phyloP scores from a whole-genome alignment of 495 filamentous ascomycete genomes.

The Penicillium turbatum region DNA sequence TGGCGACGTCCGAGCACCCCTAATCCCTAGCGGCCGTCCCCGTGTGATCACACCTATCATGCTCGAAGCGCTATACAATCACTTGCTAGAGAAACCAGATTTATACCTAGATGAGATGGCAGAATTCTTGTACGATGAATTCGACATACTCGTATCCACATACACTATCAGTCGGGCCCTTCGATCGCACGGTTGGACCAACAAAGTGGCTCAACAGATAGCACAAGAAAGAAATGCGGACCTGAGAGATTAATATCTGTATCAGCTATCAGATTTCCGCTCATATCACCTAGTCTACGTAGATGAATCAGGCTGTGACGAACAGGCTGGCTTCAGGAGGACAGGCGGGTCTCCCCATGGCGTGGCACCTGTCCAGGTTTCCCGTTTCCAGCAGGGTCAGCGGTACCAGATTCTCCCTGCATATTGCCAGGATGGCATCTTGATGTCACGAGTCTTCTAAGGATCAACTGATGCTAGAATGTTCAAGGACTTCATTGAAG shows the following conservation, averaged over 20 bases:
- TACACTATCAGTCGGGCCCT: not conserved
- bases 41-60: too few species aligned
- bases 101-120: slow-evolving; percentile 18
- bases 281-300: too few species aligned
- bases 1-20: not conserved
- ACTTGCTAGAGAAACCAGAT: too few species aligned
- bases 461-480: slow-evolving; percentile 33
- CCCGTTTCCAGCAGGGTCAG: slow-evolving; percentile 26
- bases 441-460: slow-evolving; percentile 28
- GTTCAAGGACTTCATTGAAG: slow-evolving; percentile 39
- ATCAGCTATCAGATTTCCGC: slow-evolving; percentile 28
- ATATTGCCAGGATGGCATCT: slow-evolving; percentile 36
- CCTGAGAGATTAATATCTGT: slow-evolving; percentile 31
- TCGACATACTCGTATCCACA: not conserved
- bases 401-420: slow-evolving; percentile 39
- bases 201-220: slow-evolving; percentile 10
- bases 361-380: slow-evolving; percentile 28
- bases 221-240: slow-evolving; percentile 24
- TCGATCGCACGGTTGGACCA: slow-evolving; percentile 5
- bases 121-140: slow-evolving; percentile 21
- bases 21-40: too few species aligned
- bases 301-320: not conserved
- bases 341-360: slow-evolving; percentile 29
- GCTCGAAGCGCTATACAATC: too few species aligned
- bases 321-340: slow-evolving; percentile 21